Percentiles rank a stretch among this genome's conserved stretches.
phyloP scores from a whole-genome alignment of 2,329 filamentous ascomycete species.

The Paraphoma sp. region DNA sequence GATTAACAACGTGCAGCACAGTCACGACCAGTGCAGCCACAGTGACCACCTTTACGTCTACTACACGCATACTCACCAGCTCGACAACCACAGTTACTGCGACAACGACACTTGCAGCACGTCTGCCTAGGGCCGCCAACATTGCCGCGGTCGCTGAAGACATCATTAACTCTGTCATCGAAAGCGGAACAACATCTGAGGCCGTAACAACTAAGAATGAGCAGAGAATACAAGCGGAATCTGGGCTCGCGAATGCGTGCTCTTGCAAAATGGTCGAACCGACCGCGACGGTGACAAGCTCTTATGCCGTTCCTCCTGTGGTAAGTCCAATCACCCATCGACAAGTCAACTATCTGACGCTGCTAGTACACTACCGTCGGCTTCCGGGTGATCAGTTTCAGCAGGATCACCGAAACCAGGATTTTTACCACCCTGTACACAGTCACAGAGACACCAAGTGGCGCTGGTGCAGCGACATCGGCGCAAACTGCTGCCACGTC shows the following conservation, averaged over 20 bases:
- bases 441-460: constrained; percentile 2
- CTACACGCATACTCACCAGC: constrained; percentile 25
- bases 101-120: constrained; percentile 22
- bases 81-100: constrained; percentile 28
- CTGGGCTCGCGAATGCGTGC: constrained; percentile 37
- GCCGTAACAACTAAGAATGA: constrained; percentile 15
- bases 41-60: constrained; percentile 23
- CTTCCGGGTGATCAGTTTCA: constrained; percentile 13
- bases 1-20: constrained; percentile 21
- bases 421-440: constrained; percentile 14
- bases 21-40: constrained; percentile 22
- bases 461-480: too few relatives aligned
- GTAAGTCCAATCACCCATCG: constrained; percentile 23
- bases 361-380: constrained; percentile 22
- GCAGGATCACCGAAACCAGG: constrained; percentile 14
- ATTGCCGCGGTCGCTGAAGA: constrained; percentile 24
- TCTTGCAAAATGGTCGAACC: constrained; percentile 37
- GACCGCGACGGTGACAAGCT: constrained; percentile 34
- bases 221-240: constrained; percentile 22
- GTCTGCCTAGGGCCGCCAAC: constrained; percentile 21
- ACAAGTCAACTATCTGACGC: constrained; percentile 2
- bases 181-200: constrained; percentile 18
- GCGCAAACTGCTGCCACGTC: too few relatives aligned
- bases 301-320: constrained; percentile 27
- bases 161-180: constrained; percentile 31